Evolutionary conservation across 208 protist genomes (phyloP), one percentile per base, ranked within the genome.

Genomic region (Histomonas meleagridis): DNA sequence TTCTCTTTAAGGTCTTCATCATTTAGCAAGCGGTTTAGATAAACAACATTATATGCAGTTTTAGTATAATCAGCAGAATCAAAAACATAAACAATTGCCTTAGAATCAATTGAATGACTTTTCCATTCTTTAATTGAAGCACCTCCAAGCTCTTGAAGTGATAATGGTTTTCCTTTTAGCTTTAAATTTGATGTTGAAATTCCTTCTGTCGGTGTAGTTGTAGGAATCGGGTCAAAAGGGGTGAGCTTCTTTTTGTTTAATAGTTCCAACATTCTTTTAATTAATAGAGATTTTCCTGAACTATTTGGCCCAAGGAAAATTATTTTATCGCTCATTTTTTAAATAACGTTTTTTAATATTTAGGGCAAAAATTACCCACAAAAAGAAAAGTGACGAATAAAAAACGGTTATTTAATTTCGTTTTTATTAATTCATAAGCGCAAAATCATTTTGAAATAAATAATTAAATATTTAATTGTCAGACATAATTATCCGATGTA

Each of bases 41-140:
- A 86, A 55, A 86, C 76, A 38, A 86, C 55, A 21, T 86, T 86
- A 32, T 16, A 55, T 32, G 76, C 76, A 38, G 76, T 86, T 49
- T 86, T 86, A 32, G 76, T 86, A 10, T 57, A 55, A 86, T 86
- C 76, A 9, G 76, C 76, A 40, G 76, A 5, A 86, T 86, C 76
- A 21, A 86, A 86, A 38, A 86, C 76, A 49, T 86, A 86, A 55
- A 86, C 76, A 16, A 86, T 86, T 32, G 76, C 76, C 38, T 55
- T 86, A 16, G 46, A 26, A 21, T 7, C 28, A 32, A 26, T 51
- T 10, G 76, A 40, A 38, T 86, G 43, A 26, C 16, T 28, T 55
- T 86, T 46, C 76, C 76, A 86, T 35, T 86, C 40, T 10, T 86
- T 43, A 38, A 86, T 86, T 18, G 4, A 38, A 28, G 43, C 76